A percentile compares a stretch with the other conserved stretches of the same genome.
phyloP scores from a whole-genome alignment of 306 rosid species.

The Senna tora region DNA sequence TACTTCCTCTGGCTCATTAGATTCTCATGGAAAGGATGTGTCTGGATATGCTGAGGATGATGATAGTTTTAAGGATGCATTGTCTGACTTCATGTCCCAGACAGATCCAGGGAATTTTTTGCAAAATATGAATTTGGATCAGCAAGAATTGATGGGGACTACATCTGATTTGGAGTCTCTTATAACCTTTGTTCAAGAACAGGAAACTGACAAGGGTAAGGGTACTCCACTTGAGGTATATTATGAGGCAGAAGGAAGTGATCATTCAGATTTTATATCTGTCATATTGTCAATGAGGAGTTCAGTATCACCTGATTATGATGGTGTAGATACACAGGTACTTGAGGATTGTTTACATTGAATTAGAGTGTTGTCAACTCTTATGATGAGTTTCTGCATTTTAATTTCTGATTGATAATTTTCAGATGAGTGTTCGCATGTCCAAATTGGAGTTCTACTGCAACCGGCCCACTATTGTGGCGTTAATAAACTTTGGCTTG shows the following conservation, averaged over 20 bases:
- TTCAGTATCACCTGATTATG: constrained; percentile 61
- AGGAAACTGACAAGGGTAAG: constrained; percentile 53
- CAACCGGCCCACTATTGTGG: background rate
- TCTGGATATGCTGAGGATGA: constrained; percentile 61
- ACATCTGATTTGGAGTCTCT: constrained; percentile 56
- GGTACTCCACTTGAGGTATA: constrained; percentile 59
- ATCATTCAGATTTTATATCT: constrained; percentile 16
- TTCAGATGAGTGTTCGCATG: constrained; percentile 41
- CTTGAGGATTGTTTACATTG: constrained; percentile 32
- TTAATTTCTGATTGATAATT: constrained; percentile 38
- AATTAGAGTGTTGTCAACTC: constrained; percentile 24
- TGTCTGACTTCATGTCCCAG: constrained; percentile 72
- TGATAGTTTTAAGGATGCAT: constrained; percentile 79
- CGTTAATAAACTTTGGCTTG: background rate
- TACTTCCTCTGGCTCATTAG: constrained; percentile 49
- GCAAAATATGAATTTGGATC: constrained; percentile 52
- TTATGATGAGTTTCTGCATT: constrained; percentile 26
- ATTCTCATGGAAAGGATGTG: constrained; percentile 53
- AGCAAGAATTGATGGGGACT: constrained; percentile 43
- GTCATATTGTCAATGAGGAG: background rate
- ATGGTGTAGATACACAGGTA: constrained; percentile 94
- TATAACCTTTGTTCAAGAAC: constrained; percentile 56
- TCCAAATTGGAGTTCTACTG: background rate
- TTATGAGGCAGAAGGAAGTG: constrained; percentile 77
- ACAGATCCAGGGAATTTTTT: constrained; percentile 55